These are phyloP conservation scores for Myriosclerotinia curreyana DNA, from an alignment of 2,329 filamentous ascomycete species.

Conservation along the genomic window DNA sequence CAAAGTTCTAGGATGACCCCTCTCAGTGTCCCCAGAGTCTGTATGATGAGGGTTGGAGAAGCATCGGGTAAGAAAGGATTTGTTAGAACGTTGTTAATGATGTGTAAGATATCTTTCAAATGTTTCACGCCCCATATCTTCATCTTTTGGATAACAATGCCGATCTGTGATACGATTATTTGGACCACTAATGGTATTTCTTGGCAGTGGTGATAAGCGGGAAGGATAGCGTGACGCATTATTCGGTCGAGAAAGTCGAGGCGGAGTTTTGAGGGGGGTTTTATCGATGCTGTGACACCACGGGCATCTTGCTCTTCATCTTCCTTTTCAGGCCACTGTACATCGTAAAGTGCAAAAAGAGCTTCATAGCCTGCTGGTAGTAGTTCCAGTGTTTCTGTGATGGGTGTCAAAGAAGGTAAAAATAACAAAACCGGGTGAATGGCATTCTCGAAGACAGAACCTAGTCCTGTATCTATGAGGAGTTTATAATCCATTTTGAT, in stretches of 20 bases:
- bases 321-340: conserved; percentile 26
- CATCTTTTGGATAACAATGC: conserved; percentile 52
- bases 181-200: conserved; percentile 57
- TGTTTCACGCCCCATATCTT: conserved; percentile 65
- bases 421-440: conserved; percentile 70
- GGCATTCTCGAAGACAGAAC: conserved; percentile 64
- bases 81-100: conserved; percentile 57
- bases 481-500: conserved; percentile 50
- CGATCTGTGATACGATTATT: conserved; percentile 52
- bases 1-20: conserved; percentile 62
- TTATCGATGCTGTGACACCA: background rate
- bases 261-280: conserved; percentile 26
- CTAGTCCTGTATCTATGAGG: conserved; percentile 62
- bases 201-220: conserved; percentile 55
- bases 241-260: conserved; percentile 51
- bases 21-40: conserved; percentile 50
- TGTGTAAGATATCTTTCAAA: conserved; percentile 52
- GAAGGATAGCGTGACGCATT: conserved; percentile 54
- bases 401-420: conserved; percentile 73
- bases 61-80: conserved; percentile 64
- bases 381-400: conserved; percentile 63
- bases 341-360: conserved; percentile 54
- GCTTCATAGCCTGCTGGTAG: conserved; percentile 64
- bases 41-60: conserved; percentile 49
- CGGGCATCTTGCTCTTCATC: conserved; percentile 23